Evolutionary conservation across 805 yeast species (phyloP).

Genomic region (Yarrowia alimentaria): DNA sequence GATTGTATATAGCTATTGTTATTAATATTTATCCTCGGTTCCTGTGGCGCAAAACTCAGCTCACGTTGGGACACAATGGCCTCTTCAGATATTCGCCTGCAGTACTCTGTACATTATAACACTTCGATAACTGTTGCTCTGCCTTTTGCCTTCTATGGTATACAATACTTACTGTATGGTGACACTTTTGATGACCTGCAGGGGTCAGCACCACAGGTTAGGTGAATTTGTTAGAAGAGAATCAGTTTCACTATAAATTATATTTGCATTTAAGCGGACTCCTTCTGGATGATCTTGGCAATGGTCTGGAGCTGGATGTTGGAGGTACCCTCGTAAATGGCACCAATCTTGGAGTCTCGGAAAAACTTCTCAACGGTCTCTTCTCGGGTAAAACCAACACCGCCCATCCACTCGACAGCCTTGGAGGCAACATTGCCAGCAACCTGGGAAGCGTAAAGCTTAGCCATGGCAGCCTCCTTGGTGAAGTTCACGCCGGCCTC

Average conservation of each 20-base stretch:
- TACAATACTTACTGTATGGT: too few relatives aligned
- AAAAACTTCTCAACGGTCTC: slow-evolving; percentile 45
- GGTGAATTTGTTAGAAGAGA: not conserved
- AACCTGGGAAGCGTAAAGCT: slow-evolving; percentile 44
- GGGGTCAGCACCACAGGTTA: too few relatives aligned
- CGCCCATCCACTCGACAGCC: slow-evolving; percentile 51
- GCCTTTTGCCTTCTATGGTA: too few relatives aligned
- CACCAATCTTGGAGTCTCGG: slow-evolving; percentile 47
- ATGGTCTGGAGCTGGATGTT: slow-evolving; percentile 47
- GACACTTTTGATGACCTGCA: too few relatives aligned
- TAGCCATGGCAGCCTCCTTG: slow-evolving; percentile 49
- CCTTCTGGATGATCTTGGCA: slow-evolving; percentile 44
- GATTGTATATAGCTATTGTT: not conserved
- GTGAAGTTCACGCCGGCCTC: slow-evolving; percentile 44
- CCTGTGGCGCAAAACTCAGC: too few relatives aligned
- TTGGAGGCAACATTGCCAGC: slow-evolving; percentile 44
- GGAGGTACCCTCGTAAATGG: slow-evolving; percentile 48
- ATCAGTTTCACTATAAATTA: slow-evolving; percentile 18
- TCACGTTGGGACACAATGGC: too few relatives aligned
- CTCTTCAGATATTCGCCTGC: too few relatives aligned
- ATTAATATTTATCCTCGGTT: too few relatives aligned
- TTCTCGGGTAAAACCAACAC: slow-evolving; percentile 48
- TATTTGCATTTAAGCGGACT: slow-evolving; percentile 29
- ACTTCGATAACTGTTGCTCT: too few relatives aligned
- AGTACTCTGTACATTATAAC: too few relatives aligned